Percentiles rank a stretch among this genome's conserved stretches.
These are phyloP conservation scores for Trichoderma sp. DNA, from an alignment of 2,329 filamentous ascomycete genomes.

Conservation along the genomic window DNA sequence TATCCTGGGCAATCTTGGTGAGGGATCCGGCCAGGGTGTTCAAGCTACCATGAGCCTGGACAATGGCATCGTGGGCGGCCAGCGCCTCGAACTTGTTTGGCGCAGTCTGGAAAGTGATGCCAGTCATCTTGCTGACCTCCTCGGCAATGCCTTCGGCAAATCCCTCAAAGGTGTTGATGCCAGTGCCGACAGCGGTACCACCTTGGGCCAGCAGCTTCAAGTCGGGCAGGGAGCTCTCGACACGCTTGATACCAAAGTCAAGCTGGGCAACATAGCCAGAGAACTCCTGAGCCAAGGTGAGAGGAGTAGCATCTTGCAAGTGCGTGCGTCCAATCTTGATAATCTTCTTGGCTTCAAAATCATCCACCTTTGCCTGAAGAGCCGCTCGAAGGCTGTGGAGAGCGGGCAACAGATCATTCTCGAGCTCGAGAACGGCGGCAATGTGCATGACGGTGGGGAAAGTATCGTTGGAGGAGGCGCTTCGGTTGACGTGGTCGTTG, in stretches of 20 bases:
- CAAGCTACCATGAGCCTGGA: slow-evolving; percentile 89
- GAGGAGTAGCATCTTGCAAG: slow-evolving; percentile 92
- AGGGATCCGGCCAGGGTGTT: slow-evolving; percentile 91
- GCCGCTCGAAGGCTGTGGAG: slow-evolving; percentile 80
- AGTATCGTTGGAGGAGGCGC: slow-evolving; percentile 96
- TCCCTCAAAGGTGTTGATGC: slow-evolving; percentile 95
- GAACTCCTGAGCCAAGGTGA: slow-evolving; percentile 96
- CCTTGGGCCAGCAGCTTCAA: slow-evolving; percentile 88
- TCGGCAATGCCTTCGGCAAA: slow-evolving; percentile 92
- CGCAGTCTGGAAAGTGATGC: slow-evolving; percentile 89
- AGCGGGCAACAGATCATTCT: slow-evolving; percentile 80
- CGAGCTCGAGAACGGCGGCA: slow-evolving; percentile 90
- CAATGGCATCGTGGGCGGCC: slow-evolving; percentile 91
- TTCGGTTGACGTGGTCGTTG: slow-evolving; percentile 99
- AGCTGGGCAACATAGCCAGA: slow-evolving; percentile 96
- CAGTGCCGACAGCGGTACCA: slow-evolving; percentile 94
- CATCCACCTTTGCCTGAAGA: slow-evolving; percentile 83
- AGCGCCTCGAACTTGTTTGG: slow-evolving; percentile 99
- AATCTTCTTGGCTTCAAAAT: slow-evolving; percentile 81
- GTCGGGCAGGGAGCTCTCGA: slow-evolving; percentile 80
- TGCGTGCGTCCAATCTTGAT: slow-evolving; percentile 99
- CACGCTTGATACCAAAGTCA: slow-evolving; percentile 83
- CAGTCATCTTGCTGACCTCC: slow-evolving; percentile 90
- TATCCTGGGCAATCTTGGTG: slow-evolving; percentile 97
- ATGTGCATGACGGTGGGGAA: slow-evolving; percentile 99